Base-by-base conservation (phyloP, 2,329 filamentous ascomycete species). In the Cladosporium sp. region DNA sequence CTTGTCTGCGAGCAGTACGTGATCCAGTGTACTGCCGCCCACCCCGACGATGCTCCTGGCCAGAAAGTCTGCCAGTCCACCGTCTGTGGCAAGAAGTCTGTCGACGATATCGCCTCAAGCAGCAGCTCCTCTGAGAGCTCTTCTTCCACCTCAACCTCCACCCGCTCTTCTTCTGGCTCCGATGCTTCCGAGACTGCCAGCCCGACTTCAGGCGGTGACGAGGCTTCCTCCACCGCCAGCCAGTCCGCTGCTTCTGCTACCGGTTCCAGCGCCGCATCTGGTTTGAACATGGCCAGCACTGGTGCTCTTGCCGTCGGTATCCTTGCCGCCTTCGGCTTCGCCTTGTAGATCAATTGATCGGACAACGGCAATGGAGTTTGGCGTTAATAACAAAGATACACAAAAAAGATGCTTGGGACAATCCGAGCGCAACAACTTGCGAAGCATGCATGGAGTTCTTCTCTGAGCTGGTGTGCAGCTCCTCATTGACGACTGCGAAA, bases 1-100 rank as follows among this genome's bases (percentile, higher is more conserved):
- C 88, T 81, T 76, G 81, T 86, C 76, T 90, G 88, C 79, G 73
- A 82, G 71, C 77, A 77, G 68, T 84, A 82, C 77, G 85, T 77
- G 72, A 70, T 67, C 46, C 68, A 76, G 65, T 83, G 81, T 71
- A 75, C 79, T 66, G 68, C 67, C 48, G 75, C 72, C 64, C 77
- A 79, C 70, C 76, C 77, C 56, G 70, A 76, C 66, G 76, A 82
- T 67, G 68, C 73, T 46, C 71, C 70, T 18, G 74, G 73, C 62
- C 78, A 79, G 69, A 74, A 74, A 39, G 68, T 67, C 43, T 90
- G 88, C 81, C 70, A 77, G 39, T 74, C 79, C 62, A 72, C 79
- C 57, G 73, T 78, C 62, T 90, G 88, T 74, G 88, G 87, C 65
- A 81, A 76, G 67, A 72, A 77, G 69, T 85, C 80, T 68, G 79